Base-by-base conservation (phyloP, 2,329 filamentous ascomycete genomes). In the Trichophyton schoenleinii region DNA sequence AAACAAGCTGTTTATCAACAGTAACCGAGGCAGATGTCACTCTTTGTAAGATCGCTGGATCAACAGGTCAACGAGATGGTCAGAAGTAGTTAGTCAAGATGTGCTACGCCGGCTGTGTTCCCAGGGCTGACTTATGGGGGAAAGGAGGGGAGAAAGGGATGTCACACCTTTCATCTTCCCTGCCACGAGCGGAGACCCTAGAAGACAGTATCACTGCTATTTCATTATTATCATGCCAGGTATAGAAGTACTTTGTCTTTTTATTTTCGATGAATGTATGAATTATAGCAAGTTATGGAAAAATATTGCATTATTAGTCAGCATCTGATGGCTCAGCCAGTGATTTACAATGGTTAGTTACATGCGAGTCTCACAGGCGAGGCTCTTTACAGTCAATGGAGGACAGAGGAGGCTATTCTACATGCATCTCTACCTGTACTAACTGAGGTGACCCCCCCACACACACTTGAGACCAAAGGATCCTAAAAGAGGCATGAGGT, bases 21-120 rank as follows among this genome's bases (percentile, higher is more conserved):
- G 91, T 94, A 68, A 99, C 94, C 6, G 92, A 96, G 63, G 92
- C 92, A 49, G 91, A 97, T 63, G 96, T 84, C 59, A 99, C 94
- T 66, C 94, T 84, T 76, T 99, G 94, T 60, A 97, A 78, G 63
- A 99, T 89, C 60, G 91, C 94, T 96, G 70, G 60, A 60, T 7
- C 18, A 63, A 34, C 1, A 36, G 31, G 9, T 22, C 31, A 18
- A n/a, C 22, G 49, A 18, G 34, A 4, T 38, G 8, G 11, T 38
- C 9, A 13, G 34, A 38, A 38, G 22, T 52, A 13, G 49, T 53
- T 18, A 53, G 49, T 34, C 49, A 11, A 25, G 4, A n/a, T 53
- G 49, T 53, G 28, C 28, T 38, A 38, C 34, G 11, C 11, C 49
- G 28, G 49, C 25, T 31, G 49, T 53, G 49, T 34, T 31, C 49